A percentile compares a stretch with the other conserved stretches of the same genome.
phyloP scores from a whole-genome alignment of 768 basidiomycete genomes.

The Collybiopsis confluens region DNA sequence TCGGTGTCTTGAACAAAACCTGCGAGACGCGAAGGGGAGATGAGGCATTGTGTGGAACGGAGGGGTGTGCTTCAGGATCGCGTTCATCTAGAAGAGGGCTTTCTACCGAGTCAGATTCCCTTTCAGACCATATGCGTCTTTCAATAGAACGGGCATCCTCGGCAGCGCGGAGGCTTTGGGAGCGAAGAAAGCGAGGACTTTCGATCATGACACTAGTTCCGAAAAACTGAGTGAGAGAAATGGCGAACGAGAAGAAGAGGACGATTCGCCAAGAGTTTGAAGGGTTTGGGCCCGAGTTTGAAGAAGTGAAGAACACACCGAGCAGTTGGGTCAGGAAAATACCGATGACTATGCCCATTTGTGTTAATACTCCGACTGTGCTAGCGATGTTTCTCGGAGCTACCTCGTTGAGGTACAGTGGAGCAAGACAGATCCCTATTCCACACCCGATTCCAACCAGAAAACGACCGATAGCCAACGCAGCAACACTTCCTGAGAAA shows the following conservation, averaged over 20 bases:
- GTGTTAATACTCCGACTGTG: slow-evolving; percentile 75
- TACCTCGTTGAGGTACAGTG: slow-evolving; percentile 83
- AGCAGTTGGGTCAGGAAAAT: slow-evolving; percentile 83
- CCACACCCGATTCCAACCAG: slow-evolving; percentile 10
- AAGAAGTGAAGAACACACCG: slow-evolving; percentile 68
- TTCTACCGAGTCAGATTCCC: slow-evolving; percentile 9
- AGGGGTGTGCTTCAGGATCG: slow-evolving; percentile 23
- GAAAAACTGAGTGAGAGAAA: slow-evolving; percentile 57
- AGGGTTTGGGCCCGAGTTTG: slow-evolving; percentile 58
- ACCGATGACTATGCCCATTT: slow-evolving; percentile 78
- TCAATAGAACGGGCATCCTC: slow-evolving; percentile 37
- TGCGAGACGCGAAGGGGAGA: slow-evolving; percentile 45
- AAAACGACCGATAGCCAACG: slow-evolving; percentile 50
- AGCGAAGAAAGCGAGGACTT: slow-evolving; percentile 62
- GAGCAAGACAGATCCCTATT: slow-evolving; percentile 34
- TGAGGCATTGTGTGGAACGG: slow-evolving; percentile 9
- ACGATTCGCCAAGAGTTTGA: slow-evolving; percentile 73
- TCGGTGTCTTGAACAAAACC: slow-evolving; percentile 35
- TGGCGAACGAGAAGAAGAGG: slow-evolving; percentile 51
- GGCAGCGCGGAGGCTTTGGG: slow-evolving; percentile 43
- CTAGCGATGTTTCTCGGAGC: slow-evolving; percentile 75
- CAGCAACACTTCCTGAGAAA: slow-evolving; percentile 48
- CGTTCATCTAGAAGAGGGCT: slow-evolving; percentile 18
- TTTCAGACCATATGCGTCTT: slow-evolving; percentile 48
- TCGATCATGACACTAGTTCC: slow-evolving; percentile 55